Evolutionary conservation across 139 green algal species (phyloP).

Genomic region (Coccomyxa sp.): DNA sequence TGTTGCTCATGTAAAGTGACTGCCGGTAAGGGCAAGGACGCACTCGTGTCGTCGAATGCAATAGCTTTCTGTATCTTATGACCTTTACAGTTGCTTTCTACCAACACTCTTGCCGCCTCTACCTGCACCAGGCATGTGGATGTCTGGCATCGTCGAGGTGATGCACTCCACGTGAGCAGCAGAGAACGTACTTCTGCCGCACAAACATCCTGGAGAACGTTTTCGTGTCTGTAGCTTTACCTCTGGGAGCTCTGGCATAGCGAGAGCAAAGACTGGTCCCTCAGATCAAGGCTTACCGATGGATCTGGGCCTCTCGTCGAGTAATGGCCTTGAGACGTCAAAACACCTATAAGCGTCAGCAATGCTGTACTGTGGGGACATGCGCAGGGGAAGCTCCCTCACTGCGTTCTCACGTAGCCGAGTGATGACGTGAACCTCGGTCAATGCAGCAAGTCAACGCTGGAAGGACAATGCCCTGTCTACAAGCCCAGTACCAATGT

Average conservation of each 20-base stretch:
- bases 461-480: not conserved
- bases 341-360: not conserved
- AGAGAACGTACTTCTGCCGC: no score
- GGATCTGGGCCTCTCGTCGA: not conserved
- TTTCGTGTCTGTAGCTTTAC: no score
- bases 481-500: no score
- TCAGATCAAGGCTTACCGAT: not conserved
- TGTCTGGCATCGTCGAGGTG: no score
- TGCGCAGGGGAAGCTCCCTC: not conserved
- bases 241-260: slow-evolving; percentile 76
- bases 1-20: not conserved
- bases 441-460: not conserved
- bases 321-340: not conserved
- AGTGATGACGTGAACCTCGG: not conserved
- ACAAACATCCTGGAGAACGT: no score
- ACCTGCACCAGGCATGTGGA: no score
- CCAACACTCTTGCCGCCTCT: slow-evolving; percentile 51
- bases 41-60: slow-evolving; percentile 38
- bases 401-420: not conserved
- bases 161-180: no score
- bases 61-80: slow-evolving; percentile 31
- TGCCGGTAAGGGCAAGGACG: not conserved
- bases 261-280: not conserved
- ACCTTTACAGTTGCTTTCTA: slow-evolving; percentile 28
- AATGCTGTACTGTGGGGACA: no score